Evolutionary conservation across 2,329 filamentous ascomycete species (phyloP).

Genomic region (Pseudodiploospora longispora): DNA sequence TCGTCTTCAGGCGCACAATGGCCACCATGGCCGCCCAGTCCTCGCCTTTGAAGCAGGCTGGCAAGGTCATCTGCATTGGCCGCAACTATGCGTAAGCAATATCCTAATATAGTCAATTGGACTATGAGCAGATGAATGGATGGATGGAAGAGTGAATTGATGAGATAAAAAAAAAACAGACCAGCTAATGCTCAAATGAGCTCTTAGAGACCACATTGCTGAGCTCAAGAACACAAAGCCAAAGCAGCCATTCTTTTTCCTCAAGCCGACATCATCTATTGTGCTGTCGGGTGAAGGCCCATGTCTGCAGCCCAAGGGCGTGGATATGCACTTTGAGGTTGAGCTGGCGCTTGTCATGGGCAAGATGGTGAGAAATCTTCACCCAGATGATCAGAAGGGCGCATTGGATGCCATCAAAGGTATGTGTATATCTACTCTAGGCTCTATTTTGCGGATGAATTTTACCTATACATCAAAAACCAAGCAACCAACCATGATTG

Average conservation of each 20-base stretch:
- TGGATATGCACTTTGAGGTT: slow-evolving; percentile 88
- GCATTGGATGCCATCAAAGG: slow-evolving; percentile 76
- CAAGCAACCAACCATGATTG: neutral
- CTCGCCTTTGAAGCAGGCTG: slow-evolving; percentile 43
- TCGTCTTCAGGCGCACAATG: slow-evolving; percentile 28
- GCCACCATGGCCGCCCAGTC: slow-evolving; percentile 33
- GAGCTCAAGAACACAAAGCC: slow-evolving; percentile 83
- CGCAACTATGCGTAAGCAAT: slow-evolving; percentile 82
- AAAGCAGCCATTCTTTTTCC: slow-evolving; percentile 97
- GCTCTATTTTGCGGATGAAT: neutral
- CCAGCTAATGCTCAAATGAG: neutral
- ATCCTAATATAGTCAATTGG: neutral
- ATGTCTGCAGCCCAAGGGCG: slow-evolving; percentile 72
- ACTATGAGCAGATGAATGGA: neutral
- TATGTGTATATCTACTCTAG: slow-evolving; percentile 38
- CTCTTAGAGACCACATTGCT: slow-evolving; percentile 72
- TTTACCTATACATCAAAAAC: neutral
- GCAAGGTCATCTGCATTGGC: slow-evolving; percentile 86
- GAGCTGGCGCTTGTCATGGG: slow-evolving; percentile 88
- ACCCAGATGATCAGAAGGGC: slow-evolving; percentile 63
- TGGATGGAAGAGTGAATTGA: neutral
- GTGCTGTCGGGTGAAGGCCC: slow-evolving; percentile 71
- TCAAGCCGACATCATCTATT: slow-evolving; percentile 86
- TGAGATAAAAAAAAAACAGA: neutral
- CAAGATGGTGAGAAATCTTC: slow-evolving; percentile 67